These are phyloP conservation scores for Diaporthe humulicola DNA, from an alignment of 2,329 filamentous ascomycete genomes.

Conservation along the genomic window DNA sequence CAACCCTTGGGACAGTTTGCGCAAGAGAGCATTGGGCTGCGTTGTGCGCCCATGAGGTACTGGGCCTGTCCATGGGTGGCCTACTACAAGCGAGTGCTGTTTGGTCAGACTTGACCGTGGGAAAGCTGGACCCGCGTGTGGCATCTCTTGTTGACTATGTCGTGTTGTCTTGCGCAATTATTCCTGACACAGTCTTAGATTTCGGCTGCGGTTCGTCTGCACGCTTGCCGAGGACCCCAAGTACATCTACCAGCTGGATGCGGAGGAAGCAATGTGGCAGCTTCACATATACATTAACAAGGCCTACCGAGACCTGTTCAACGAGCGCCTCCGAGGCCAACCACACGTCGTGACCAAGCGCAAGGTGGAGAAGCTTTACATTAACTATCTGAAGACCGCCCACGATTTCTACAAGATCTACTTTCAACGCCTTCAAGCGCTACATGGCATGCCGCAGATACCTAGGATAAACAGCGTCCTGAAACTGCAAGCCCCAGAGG, in stretches of 20 bases:
- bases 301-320: constrained; percentile 80
- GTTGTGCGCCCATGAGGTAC: neutral
- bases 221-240: constrained; percentile 80
- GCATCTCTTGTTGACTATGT: constrained; percentile 2
- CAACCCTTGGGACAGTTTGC: neutral
- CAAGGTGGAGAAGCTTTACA: constrained; percentile 85
- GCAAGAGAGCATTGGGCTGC: neutral
- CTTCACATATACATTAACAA: constrained; percentile 83
- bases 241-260: constrained; percentile 63
- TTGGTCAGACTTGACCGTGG: neutral
- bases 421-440: constrained; percentile 79
- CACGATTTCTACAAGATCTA: constrained; percentile 91
- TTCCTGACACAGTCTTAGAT: constrained; percentile 42
- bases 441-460: constrained; percentile 65
- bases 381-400: constrained; percentile 87
- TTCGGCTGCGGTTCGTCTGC: constrained; percentile 77
- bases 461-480: constrained; percentile 58
- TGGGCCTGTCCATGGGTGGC: neutral
- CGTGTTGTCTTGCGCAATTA: neutral
- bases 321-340: constrained; percentile 61
- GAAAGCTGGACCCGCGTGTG: neutral
- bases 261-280: constrained; percentile 83
- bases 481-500: constrained; percentile 57
- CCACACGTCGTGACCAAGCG: constrained; percentile 74
- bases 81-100: constrained; percentile 13